phyloP scores from a whole-genome alignment of 768 basidiomycete species.

The Rhodocollybia butyracea region DNA sequence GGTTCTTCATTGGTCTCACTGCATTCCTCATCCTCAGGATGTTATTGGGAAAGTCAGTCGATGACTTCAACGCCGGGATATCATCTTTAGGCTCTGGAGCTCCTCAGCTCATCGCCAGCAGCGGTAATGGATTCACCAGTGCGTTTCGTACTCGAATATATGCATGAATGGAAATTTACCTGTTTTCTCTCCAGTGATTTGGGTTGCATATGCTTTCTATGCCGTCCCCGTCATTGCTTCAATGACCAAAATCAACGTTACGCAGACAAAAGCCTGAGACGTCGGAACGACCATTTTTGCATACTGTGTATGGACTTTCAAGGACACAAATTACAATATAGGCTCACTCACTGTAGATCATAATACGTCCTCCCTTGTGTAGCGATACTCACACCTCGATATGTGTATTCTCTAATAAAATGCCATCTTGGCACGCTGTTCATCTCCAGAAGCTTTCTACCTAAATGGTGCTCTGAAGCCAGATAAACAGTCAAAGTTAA shows the following conservation, averaged over 20 bases:
- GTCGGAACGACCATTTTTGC: background rate
- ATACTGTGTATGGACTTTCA: no score
- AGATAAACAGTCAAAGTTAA: no score
- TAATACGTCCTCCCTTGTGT: no score
- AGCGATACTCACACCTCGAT: no score
- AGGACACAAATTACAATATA: no score
- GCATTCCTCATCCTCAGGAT: constrained; percentile 72
- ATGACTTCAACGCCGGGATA: constrained; percentile 72
- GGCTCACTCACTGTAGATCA: no score
- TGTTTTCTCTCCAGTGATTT: constrained; percentile 52
- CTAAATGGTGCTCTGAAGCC: no score
- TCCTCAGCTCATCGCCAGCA: constrained; percentile 56
- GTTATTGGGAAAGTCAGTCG: constrained; percentile 78
- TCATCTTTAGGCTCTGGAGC: constrained; percentile 46
- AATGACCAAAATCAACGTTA: constrained; percentile 63
- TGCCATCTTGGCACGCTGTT: no score
- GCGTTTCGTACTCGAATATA: constrained; percentile 22
- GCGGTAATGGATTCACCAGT: constrained; percentile 78
- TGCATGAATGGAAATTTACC: background rate
- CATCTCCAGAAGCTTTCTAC: no score
- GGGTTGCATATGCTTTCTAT: constrained; percentile 75
- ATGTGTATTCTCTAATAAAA: no score
- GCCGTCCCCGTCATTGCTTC: constrained; percentile 67
- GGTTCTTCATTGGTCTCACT: constrained; percentile 74
- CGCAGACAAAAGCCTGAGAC: constrained; percentile 4